Evolutionary conservation across 208 protist genomes (phyloP).

Genomic region (Herpetomonas tarakana): DNA sequence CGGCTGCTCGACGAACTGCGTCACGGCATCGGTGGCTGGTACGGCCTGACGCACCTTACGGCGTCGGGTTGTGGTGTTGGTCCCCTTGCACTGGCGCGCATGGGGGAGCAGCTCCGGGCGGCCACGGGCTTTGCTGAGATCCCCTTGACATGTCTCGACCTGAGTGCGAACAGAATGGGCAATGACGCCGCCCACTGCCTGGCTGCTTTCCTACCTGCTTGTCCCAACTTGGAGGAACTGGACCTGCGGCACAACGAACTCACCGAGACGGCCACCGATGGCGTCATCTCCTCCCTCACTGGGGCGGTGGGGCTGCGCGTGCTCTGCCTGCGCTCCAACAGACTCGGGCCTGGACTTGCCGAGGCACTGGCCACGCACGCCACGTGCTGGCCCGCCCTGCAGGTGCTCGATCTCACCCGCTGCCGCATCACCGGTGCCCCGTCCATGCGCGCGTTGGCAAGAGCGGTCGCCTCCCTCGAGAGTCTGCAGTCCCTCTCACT

Average conservation of each 20-base stretch:
- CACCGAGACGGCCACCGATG: constrained; percentile 16
- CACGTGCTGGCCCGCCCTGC: constrained; percentile 45
- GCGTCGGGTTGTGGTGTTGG: too few relatives aligned
- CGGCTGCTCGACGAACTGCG: too few relatives aligned
- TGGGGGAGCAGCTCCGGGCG: too few relatives aligned
- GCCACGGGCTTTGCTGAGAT: constrained; percentile 5
- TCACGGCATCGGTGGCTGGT: too few relatives aligned
- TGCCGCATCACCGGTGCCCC: constrained; percentile 62
- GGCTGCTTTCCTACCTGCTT: constrained; percentile 38
- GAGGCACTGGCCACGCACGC: constrained; percentile 22
- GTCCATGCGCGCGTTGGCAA: constrained; percentile 25
- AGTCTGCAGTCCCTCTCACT: constrained; percentile 45
- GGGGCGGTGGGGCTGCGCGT: constrained; percentile 24
- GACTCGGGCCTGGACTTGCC: constrained; percentile 47
- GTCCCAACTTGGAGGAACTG: constrained; percentile 29
- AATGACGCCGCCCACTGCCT: constrained; percentile 42
- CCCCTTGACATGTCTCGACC: constrained; percentile 33
- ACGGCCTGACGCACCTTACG: too few relatives aligned
- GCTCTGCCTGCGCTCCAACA: constrained; percentile 60
- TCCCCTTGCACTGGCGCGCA: too few relatives aligned
- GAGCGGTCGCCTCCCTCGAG: constrained; percentile 23
- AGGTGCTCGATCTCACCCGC: constrained; percentile 57
- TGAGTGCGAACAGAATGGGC: constrained; percentile 46
- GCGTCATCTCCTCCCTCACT: constrained; percentile 31
- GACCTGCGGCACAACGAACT: constrained; percentile 64